phyloP scores from a whole-genome alignment of 2,329 filamentous ascomycete genomes.

The Ceratocystiopsis minuta region DNA sequence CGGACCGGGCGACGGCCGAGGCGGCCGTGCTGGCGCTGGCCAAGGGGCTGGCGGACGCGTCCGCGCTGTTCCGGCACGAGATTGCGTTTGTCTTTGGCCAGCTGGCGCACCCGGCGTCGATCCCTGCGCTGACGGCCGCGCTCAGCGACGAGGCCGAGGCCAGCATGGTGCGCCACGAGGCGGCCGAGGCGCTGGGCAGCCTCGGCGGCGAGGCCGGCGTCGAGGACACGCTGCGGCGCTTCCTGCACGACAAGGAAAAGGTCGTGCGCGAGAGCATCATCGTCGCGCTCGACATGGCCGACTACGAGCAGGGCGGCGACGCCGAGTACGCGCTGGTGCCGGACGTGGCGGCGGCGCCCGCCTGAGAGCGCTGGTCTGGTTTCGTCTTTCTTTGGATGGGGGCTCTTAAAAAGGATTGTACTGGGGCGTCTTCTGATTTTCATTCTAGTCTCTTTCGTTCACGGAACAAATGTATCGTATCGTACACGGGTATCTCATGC shows the following conservation, averaged over 20 bases:
- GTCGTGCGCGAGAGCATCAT: slow-evolving; percentile 90
- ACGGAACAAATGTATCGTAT: too few species aligned
- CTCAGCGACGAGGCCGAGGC: slow-evolving; percentile 66
- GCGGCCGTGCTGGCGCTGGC: slow-evolving; percentile 77
- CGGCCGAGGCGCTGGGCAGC: slow-evolving; percentile 86
- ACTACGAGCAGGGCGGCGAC: slow-evolving; percentile 81
- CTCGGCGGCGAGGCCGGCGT: slow-evolving; percentile 88
- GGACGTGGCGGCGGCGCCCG: slow-evolving; percentile 19
- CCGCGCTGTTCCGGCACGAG: slow-evolving; percentile 90
- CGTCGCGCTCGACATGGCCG: slow-evolving; percentile 93
- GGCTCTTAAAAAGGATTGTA: too few species aligned
- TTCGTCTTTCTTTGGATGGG: too few species aligned
- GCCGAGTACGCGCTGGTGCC: slow-evolving; percentile 86
- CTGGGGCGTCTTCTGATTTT: too few species aligned
- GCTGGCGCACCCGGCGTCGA: slow-evolving; percentile 87
- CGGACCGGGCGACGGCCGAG: slow-evolving; percentile 72
- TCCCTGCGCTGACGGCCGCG: slow-evolving; percentile 66
- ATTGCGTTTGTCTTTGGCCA: slow-evolving; percentile 98
- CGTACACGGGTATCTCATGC: too few species aligned
- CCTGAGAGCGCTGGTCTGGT: too few species aligned
- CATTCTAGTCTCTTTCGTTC: too few species aligned
- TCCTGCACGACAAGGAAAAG: slow-evolving; percentile 77
- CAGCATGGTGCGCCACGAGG: slow-evolving; percentile 96
- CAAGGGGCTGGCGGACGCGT: slow-evolving; percentile 67
- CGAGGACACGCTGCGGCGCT: slow-evolving; percentile 64